Evolutionary conservation across 441 rosid genomes (phyloP), one percentile per base, ranked within the genome.

Genomic region (Daphne laureola): DNA sequence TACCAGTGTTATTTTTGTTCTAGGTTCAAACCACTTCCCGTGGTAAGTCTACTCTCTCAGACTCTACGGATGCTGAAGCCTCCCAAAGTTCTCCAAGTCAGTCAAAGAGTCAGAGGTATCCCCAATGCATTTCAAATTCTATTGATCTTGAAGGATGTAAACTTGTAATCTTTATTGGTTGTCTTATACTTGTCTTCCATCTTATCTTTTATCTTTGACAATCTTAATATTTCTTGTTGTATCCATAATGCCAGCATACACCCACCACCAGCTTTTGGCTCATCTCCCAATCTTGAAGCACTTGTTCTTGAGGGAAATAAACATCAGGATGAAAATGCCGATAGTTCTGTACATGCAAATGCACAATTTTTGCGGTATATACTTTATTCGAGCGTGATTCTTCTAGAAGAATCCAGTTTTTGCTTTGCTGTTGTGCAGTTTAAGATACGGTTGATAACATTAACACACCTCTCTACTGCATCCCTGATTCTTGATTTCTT

Each of bases 201-300:
- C 7, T 27, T 31, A 9, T 31, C 38, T 31, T 31, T 31, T 31
- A 31, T 31, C 38, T 1, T 4, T 31, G 38, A 31, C 1, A 9
- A 31, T 31, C 9, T 31, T 31, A 5, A 7, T 31, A 9, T 6
- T 46, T 47, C 1, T 47, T 17, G 8, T 47, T 17, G 26, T 6
- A 31, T 31, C 38, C 38, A 31, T 31, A 7, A 31, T 74, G 49
- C 63, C 90, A 84, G 91, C 80, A 63, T 73, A 53, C 91, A 73
- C 68, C 90, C 91, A 3, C 86, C 91, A 14, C 91, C 91, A 46
- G 79, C 91, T 47, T 84, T 84, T 56, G 87, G 91, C 51, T 84
- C 91, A 53, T 84, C 87, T 0, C 85, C 85, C 36, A 84, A 79
- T 73, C 87, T 83, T 14, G 90, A 78, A 68, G 81, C 76, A 5